Conservation (phyloP, 345 rosid genomes). For the Citrus reticulata region DNA sequence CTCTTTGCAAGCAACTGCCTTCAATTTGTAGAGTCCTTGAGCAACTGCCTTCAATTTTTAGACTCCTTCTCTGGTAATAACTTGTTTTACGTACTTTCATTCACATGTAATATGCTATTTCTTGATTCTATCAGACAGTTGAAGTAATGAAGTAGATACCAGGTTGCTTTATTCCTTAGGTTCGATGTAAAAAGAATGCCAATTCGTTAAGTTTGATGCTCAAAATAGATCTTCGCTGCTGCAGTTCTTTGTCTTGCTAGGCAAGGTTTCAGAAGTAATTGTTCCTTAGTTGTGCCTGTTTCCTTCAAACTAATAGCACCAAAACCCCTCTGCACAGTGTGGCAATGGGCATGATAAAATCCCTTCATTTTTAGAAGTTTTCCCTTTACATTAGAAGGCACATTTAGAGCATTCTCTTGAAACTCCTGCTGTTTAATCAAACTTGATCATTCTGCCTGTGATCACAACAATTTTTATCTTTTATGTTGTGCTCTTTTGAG, state of each 20-base stretch:
- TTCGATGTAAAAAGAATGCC: background rate
- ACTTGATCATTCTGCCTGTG: background rate
- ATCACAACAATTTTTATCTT: background rate
- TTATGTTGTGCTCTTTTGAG: background rate
- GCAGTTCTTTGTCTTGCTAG: background rate
- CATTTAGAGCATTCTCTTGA: background rate
- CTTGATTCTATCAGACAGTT: background rate
- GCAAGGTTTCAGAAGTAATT: background rate
- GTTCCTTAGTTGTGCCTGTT: background rate
- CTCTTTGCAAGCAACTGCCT: background rate
- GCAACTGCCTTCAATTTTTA: background rate
- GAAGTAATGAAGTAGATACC: background rate
- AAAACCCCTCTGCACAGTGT: background rate
- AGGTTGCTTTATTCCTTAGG: background rate
- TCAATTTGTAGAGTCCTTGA: background rate
- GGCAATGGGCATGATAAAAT: too few relatives aligned
- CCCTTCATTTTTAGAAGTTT: too few relatives aligned
- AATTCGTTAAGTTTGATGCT: background rate
- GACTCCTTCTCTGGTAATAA: background rate
- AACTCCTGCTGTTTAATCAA: background rate
- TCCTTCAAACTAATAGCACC: background rate
- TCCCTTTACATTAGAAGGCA: too few relatives aligned
- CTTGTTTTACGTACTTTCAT: background rate
- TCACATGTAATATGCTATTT: background rate
- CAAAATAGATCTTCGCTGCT: background rate